Evolutionary conservation across 2,329 filamentous ascomycete genomes (phyloP).

Genomic region (Talaromyces amestolkiae): DNA sequence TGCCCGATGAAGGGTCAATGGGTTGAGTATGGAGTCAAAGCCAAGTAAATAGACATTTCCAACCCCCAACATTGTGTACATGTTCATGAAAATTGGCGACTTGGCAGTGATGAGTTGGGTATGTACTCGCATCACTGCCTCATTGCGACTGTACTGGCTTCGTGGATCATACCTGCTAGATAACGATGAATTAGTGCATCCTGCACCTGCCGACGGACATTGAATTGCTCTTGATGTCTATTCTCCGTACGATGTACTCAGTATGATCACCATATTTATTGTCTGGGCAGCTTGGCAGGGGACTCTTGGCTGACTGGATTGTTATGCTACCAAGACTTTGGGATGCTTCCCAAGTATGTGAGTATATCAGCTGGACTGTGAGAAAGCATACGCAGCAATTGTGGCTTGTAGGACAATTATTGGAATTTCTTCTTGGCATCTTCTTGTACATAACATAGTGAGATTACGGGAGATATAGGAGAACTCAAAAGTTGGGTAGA

Average conservation of each 20-base stretch:
- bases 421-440: conserved; percentile 8
- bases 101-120: conserved; percentile 1
- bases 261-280: conserved; percentile 16
- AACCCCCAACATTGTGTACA: not conserved
- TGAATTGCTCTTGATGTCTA: not conserved
- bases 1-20: not conserved
- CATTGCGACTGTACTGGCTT: not conserved
- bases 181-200: not conserved
- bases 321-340: conserved; percentile 9
- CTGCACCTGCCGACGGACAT: not conserved
- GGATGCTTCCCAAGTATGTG: conserved; percentile 2
- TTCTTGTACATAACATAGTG: not conserved
- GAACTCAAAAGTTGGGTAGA: not conserved
- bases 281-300: conserved; percentile 18
- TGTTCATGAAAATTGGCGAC: not conserved
- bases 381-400: not conserved
- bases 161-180: not conserved
- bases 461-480: not conserved
- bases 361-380: conserved; percentile 1
- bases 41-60: not conserved
- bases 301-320: not conserved
- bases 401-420: conserved; percentile 5
- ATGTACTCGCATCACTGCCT: conserved; percentile 1
- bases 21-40: not conserved
- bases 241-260: not conserved